phyloP scores from a whole-genome alignment of 306 rosid species.

The Vigna hirtella region DNA sequence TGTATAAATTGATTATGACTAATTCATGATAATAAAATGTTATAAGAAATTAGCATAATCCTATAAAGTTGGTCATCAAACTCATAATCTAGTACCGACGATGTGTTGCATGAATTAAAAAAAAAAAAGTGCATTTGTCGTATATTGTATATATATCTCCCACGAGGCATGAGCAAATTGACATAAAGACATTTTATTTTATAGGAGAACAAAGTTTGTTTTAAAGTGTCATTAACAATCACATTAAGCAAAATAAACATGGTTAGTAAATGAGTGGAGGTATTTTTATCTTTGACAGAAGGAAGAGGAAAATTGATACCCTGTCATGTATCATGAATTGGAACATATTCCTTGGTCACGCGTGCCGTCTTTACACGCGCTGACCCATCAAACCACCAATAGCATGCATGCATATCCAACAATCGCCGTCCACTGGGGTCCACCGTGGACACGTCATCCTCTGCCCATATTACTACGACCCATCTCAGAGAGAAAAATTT shows the following conservation, averaged over 20 bases:
- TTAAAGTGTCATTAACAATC: conserved; percentile 9
- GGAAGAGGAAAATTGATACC: conserved; percentile 36
- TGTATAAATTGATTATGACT: not conserved
- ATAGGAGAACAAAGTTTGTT: conserved; percentile 38
- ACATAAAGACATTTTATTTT: conserved; percentile 33
- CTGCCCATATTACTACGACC: conserved; percentile 1
- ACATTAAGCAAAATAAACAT: too few species aligned
- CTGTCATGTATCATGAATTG: conserved; percentile 17
- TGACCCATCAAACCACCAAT: not conserved
- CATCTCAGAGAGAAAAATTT: not conserved
- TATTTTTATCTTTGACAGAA: conserved; percentile 38
- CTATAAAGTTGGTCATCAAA: not conserved
- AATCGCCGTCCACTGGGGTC: conserved; percentile 28
- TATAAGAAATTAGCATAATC: not conserved
- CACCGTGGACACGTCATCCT: conserved; percentile 3
- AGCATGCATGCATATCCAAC: conserved; percentile 53
- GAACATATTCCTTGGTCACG: conserved; percentile 60
- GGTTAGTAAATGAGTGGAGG: conserved; percentile 1
- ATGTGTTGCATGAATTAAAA: conserved; percentile 10
- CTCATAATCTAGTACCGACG: conserved; percentile 23
- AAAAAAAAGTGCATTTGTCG: conserved; percentile 1
- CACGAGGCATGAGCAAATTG: conserved; percentile 9
- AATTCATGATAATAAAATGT: not conserved
- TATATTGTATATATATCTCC: not conserved
- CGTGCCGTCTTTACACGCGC: conserved; percentile 40